Base-by-base conservation (phyloP, 2,329 filamentous ascomycete genomes). In the Keithomyces neogunnii region DNA sequence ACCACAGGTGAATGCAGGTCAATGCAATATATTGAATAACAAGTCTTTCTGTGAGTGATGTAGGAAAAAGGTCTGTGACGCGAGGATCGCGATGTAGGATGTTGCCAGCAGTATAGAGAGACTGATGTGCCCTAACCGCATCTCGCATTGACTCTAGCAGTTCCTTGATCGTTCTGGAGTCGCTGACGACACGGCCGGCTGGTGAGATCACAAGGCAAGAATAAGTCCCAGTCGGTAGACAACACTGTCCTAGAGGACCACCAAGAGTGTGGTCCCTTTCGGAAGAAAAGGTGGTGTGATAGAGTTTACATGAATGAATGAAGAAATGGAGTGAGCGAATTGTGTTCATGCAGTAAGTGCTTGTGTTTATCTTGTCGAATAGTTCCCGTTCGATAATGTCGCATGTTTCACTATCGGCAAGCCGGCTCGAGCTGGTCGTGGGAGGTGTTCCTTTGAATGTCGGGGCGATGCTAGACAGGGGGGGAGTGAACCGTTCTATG, bases 51-150 rank as follows among this genome's bases (percentile, higher is more conserved):
- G 19, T 19, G 19, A 1, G 19, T 19, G 19, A 19, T 19, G 19
- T 19, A 47, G 19, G 66, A 31, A 71, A 67, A n/a, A 72, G 65
- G 47, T 69, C 71, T n/a, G 62, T 60, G 1, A 62, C 59, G 0
- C 6, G 10, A 3, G 10, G 6, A 35, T 35, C 33, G 33, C 33
- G 33, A 35, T 35, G 33, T 10, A 35, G 33, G 33, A 35, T 35
- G 33, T 35, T 59, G 9, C 62, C 61, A 4, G 64, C 51, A 1
- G 58, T 10, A 33, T 66, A 64, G 0, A 73, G 56, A 11, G 62
- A 67, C 13, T 52, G 59, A 48, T 72, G 63, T 11, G 60, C 67
- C 13, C 55, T 65, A 47, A 72, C 62, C 11, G 62, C 62, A 50
- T 72, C 67, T 6, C 61, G 60, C n/a, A 66, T 52, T 1, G 59